Conservation (phyloP, 1,284 basidiomycete genomes). For the Rhodotorula mucilaginosa region DNA sequence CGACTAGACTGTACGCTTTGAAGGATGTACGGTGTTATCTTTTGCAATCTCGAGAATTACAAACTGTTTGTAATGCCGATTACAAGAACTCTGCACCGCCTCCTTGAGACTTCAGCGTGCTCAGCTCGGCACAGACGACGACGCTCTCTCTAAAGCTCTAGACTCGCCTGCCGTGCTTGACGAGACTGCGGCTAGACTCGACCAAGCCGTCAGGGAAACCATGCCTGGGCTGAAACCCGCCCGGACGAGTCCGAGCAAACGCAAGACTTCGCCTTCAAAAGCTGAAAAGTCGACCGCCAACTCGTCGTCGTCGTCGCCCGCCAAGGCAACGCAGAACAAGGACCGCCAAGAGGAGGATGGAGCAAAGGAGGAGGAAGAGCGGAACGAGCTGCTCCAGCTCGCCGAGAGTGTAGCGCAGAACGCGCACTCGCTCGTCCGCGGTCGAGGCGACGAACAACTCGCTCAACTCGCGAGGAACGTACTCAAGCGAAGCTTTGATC, state of each 20-base stretch:
- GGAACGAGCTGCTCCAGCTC: slow-evolving; percentile 25
- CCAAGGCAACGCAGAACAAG: background rate
- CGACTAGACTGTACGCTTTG: background rate
- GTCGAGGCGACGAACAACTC: slow-evolving; percentile 19
- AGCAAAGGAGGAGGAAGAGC: background rate
- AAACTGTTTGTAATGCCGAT: background rate
- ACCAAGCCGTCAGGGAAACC: too few species aligned
- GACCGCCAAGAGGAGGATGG: background rate
- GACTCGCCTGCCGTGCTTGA: too few species aligned
- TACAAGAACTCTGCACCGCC: too few species aligned
- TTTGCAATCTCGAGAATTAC: background rate
- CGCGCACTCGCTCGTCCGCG: slow-evolving; percentile 34
- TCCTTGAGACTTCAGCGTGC: too few species aligned
- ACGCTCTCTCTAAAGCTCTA: too few species aligned
- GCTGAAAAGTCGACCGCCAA: background rate
- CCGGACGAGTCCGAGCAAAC: background rate
- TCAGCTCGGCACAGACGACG: too few species aligned
- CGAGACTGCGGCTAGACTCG: too few species aligned
- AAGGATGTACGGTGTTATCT: too few species aligned
- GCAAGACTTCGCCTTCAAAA: slow-evolving; percentile 9
- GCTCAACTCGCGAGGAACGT: slow-evolving; percentile 11
- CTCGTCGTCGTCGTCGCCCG: background rate
- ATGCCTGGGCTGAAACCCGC: slow-evolving; percentile 7
- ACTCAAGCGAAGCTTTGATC: slow-evolving; percentile 33
- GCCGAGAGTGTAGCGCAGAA: slow-evolving; percentile 30